Conservation (phyloP, 805 yeast species). For the Candida patagonica region DNA sequence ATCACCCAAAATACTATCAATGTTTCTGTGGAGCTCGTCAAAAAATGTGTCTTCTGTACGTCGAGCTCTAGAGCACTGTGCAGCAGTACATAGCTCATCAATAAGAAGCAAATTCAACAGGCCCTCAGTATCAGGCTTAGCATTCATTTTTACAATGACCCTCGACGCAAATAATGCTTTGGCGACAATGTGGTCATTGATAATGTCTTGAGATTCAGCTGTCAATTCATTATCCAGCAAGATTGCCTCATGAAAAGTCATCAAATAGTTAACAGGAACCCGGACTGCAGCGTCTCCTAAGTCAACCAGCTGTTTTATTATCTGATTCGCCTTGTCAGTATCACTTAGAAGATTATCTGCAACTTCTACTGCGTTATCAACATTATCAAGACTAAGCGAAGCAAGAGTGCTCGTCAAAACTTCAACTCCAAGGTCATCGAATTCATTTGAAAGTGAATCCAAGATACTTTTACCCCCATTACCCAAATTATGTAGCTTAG, state of each 20-base stretch:
- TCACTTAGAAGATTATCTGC: neutral
- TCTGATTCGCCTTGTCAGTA: neutral
- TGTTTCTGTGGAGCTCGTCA: neutral
- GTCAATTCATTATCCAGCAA: neutral
- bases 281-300: neutral
- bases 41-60: neutral
- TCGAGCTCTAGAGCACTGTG: neutral
- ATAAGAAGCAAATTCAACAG: neutral
- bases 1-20: neutral
- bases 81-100: neutral
- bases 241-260: neutral
- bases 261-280: neutral
- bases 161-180: neutral
- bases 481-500: neutral
- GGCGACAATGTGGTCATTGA: neutral
- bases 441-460: too few species aligned
- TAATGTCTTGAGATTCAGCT: neutral
- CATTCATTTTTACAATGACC: neutral
- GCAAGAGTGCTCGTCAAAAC: neutral
- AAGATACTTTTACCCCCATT: neutral
- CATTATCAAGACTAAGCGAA: neutral
- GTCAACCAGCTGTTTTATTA: neutral
- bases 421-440: neutral
- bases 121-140: neutral
- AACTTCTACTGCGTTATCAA: neutral